phyloP scores from a whole-genome alignment of 2,329 filamentous ascomycete species.

The Atkinsonella hypoxylon region DNA sequence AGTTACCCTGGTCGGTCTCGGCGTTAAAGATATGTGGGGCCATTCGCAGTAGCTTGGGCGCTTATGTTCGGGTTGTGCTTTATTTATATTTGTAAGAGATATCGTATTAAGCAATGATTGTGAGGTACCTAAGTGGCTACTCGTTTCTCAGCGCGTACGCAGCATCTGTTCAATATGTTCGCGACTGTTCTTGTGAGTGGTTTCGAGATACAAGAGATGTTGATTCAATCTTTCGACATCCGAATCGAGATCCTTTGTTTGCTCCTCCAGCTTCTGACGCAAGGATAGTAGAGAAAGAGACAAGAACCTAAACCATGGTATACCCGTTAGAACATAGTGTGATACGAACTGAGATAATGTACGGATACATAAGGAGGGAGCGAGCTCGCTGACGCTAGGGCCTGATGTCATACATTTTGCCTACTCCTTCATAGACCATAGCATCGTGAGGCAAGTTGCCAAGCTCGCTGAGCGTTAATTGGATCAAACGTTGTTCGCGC shows the following conservation, averaged over 20 bases:
- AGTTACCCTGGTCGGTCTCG: no score
- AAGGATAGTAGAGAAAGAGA: conserved; percentile 61
- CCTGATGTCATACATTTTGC: conserved; percentile 70
- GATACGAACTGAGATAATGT: no score
- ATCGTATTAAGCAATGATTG: background rate
- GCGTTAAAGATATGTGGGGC: no score
- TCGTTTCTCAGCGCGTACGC: conserved; percentile 28
- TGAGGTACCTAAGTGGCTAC: background rate
- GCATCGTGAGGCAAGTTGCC: conserved; percentile 63
- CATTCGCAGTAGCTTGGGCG: no score
- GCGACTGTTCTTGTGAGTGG: conserved; percentile 87
- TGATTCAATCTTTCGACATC: conserved; percentile 77
- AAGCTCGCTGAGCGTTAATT: conserved; percentile 77
- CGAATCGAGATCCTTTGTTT: conserved; percentile 61
- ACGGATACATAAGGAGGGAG: no score
- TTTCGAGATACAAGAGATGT: conserved; percentile 86
- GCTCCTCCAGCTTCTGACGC: conserved; percentile 61
- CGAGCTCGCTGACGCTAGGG: background rate
- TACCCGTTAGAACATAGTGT: background rate
- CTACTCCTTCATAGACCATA: conserved; percentile 84
- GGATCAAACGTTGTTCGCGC: conserved; percentile 76
- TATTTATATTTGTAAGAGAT: background rate
- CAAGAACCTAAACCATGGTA: conserved; percentile 62
- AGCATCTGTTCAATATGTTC: conserved; percentile 87
- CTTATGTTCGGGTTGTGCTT: background rate